Percentiles rank a stretch among this genome's conserved stretches.
Evolutionary conservation across 805 yeast genomes (phyloP).

Genomic region (Hanseniaspora valbyensis): DNA sequence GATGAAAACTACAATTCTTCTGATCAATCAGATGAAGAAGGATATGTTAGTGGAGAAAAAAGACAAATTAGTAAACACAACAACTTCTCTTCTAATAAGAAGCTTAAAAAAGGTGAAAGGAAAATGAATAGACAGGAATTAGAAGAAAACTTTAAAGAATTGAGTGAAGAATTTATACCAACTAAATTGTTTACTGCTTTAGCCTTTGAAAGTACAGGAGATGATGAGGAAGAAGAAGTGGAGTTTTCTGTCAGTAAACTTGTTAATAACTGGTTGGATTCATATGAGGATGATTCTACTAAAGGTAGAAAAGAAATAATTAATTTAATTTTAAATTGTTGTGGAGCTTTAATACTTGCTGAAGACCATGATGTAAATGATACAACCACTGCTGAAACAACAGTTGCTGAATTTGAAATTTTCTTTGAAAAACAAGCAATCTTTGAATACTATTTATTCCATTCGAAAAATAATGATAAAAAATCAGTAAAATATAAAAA

Average conservation of each 20-base stretch:
- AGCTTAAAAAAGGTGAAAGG: slow-evolving; percentile 21
- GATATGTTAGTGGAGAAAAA: background rate
- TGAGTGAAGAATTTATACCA: slow-evolving; percentile 36
- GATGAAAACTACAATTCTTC: too few relatives aligned
- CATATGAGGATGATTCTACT: slow-evolving; percentile 35
- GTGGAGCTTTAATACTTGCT: slow-evolving; percentile 59
- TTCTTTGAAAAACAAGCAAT: slow-evolving; percentile 47
- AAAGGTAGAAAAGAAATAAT: slow-evolving; percentile 50
- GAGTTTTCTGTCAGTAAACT: slow-evolving; percentile 41
- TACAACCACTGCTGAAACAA: slow-evolving; percentile 57
- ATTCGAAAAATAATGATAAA: slow-evolving; percentile 40
- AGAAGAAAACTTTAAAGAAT: slow-evolving; percentile 23
- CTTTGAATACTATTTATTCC: slow-evolving; percentile 59
- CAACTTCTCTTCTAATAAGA: background rate
- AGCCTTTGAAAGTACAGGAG: slow-evolving; percentile 18
- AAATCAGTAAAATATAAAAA: slow-evolving; percentile 30
- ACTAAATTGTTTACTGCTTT: slow-evolving; percentile 43
- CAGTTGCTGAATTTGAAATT: slow-evolving; percentile 61
- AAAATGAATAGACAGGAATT: slow-evolving; percentile 17
- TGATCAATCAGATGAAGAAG: background rate
- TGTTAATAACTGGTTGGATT: slow-evolving; percentile 49
- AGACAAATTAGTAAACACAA: background rate
- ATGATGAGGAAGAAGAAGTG: slow-evolving; percentile 36
- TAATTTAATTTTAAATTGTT: slow-evolving; percentile 56
- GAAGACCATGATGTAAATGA: slow-evolving; percentile 67